Conservation (phyloP, 2,329 filamentous ascomycete species). For the Penicillium nordicum region DNA sequence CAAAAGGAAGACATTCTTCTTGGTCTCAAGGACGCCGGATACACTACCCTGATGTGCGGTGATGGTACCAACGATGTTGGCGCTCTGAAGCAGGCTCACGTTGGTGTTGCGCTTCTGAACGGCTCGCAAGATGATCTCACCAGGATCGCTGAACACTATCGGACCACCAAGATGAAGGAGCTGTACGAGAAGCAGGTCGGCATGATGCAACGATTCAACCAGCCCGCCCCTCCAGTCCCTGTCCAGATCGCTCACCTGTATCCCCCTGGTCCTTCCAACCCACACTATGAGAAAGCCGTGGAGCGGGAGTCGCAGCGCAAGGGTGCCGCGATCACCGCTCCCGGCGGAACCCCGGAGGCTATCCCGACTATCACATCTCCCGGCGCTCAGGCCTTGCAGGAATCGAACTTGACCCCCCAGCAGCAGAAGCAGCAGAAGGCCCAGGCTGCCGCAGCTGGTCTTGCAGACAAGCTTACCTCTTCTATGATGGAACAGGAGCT, state of each 20-base stretch:
- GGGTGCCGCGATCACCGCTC: constrained; percentile 57
- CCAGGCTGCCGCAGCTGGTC: constrained; percentile 66
- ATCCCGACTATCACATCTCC: constrained; percentile 66
- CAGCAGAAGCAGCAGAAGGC: constrained; percentile 56
- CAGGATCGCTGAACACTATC: constrained; percentile 87
- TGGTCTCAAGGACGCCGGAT: constrained; percentile 91
- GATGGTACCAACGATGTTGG: constrained; percentile 98
- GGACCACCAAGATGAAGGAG: constrained; percentile 97
- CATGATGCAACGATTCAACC: constrained; percentile 93
- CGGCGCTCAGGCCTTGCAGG: constrained; percentile 59
- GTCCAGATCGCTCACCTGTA: constrained; percentile 89
- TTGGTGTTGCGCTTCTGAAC: constrained; percentile 93
- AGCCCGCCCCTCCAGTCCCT: constrained; percentile 89
- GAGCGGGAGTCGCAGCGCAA: constrained; percentile 80
- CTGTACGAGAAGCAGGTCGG: constrained; percentile 93
- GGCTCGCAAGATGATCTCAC: constrained; percentile 87
- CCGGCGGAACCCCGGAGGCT: constrained; percentile 41
- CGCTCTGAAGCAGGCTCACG: constrained; percentile 94
- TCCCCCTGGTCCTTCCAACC: constrained; percentile 83
- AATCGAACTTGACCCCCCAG: constrained; percentile 50
- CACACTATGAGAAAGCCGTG: constrained; percentile 90
- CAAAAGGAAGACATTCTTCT: constrained; percentile 99
- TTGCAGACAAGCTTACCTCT: constrained; percentile 82
- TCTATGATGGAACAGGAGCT: constrained; percentile 89
- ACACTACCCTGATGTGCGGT: constrained; percentile 97